Conservation (phyloP, 495 filamentous ascomycete species). For the Xylaria telfairii region DNA sequence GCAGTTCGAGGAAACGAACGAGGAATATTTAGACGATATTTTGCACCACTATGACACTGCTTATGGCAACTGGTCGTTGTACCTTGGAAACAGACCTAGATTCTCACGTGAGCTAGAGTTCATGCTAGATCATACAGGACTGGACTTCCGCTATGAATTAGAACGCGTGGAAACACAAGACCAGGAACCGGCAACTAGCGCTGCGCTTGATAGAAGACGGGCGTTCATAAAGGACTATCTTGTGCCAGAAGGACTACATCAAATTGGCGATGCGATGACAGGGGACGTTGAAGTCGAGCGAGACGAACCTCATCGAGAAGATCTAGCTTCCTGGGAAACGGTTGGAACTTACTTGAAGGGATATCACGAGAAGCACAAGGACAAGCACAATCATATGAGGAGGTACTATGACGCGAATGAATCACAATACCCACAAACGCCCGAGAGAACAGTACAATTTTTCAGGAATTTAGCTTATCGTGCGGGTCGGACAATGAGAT, state of each 20-base stretch:
- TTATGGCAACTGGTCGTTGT: conserved; percentile 23
- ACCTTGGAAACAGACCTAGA: conserved; percentile 6
- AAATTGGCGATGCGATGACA: background rate
- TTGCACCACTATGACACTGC: conserved; percentile 21
- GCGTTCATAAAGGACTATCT: conserved; percentile 19
- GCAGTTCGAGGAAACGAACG: background rate
- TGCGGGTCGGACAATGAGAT: conserved; percentile 37
- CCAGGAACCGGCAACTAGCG: background rate
- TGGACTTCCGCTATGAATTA: conserved; percentile 9
- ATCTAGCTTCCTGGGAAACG: conserved; percentile 23
- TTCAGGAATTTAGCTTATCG: conserved; percentile 39
- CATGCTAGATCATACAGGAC: conserved; percentile 24
- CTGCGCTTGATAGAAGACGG: background rate
- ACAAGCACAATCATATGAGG: background rate
- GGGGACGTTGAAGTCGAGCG: conserved; percentile 12
- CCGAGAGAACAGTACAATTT: conserved; percentile 38
- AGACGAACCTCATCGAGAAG: background rate
- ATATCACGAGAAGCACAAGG: conserved; percentile 14
- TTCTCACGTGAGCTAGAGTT: conserved; percentile 23
- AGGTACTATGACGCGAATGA: background rate
- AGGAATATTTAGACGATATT: conserved; percentile 14
- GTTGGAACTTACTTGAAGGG: conserved; percentile 16
- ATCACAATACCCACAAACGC: conserved; percentile 11
- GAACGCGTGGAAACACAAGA: conserved; percentile 18
- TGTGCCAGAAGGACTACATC: conserved; percentile 13